Percentiles rank a stretch among this genome's conserved stretches.
phyloP scores from a whole-genome alignment of 805 yeast genomes.

The Metschnikowia vanudenii region DNA sequence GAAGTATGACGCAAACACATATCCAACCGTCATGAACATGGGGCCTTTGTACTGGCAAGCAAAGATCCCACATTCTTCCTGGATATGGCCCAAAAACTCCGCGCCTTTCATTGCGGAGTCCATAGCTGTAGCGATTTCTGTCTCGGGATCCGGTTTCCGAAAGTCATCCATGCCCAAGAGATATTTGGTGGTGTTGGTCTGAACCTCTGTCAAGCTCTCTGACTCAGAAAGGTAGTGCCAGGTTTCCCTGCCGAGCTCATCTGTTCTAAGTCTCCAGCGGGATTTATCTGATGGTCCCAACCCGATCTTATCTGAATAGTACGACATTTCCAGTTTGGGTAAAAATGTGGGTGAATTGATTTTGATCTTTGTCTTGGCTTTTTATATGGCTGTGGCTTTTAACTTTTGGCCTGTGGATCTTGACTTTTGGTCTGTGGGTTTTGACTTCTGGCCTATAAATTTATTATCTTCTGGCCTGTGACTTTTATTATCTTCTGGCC shows the following conservation, averaged over 20 bases:
- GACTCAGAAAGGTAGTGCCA: constrained; percentile 66
- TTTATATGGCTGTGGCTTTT: no score
- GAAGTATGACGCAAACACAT: constrained; percentile 70
- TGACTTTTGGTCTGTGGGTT: no score
- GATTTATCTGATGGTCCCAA: constrained; percentile 64
- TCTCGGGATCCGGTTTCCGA: constrained; percentile 37
- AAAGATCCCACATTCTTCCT: constrained; percentile 74
- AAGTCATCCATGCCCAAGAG: constrained; percentile 44
- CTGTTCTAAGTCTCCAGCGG: constrained; percentile 73
- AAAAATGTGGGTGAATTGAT: no score
- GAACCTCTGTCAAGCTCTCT: constrained; percentile 44
- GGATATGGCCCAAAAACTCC: constrained; percentile 63
- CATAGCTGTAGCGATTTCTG: constrained; percentile 41
- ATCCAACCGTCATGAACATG: constrained; percentile 94
- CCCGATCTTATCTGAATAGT: constrained; percentile 70
- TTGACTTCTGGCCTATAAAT: no score
- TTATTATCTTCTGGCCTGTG: no score
- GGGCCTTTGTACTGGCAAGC: constrained; percentile 97
- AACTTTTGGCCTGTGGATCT: no score
- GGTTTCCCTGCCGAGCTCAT: constrained; percentile 70
- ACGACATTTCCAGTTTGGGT: constrained; percentile 12
- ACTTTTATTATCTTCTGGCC: no score
- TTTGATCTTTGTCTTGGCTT: no score
- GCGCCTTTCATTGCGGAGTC: constrained; percentile 77
- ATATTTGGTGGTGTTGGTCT: constrained; percentile 56